phyloP scores from a whole-genome alignment of 176 grass and related monocot species.

The Echinochloa phyllopogon region DNA sequence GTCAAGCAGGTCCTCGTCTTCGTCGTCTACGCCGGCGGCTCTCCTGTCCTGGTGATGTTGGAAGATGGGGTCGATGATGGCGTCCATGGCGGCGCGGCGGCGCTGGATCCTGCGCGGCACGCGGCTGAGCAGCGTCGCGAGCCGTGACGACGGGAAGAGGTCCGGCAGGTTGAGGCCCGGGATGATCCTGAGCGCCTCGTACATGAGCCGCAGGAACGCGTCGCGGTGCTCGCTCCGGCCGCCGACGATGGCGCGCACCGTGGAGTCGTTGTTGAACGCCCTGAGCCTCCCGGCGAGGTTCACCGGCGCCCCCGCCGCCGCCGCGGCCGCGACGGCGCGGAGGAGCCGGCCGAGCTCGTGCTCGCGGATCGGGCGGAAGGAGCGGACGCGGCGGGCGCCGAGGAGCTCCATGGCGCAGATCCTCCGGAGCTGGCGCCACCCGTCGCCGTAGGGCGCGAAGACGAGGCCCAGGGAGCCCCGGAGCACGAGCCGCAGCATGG shows the following conservation, averaged over 20 bases:
- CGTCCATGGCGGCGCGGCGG: slow-evolving; percentile 14
- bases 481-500: slow-evolving; percentile 26
- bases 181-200: slow-evolving; percentile 40
- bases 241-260: slow-evolving; percentile 55
- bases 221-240: slow-evolving; percentile 44
- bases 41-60: slow-evolving; percentile 38
- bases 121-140: slow-evolving; percentile 45
- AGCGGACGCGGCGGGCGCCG: slow-evolving; percentile 28
- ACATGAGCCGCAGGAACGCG: slow-evolving; percentile 29
- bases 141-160: slow-evolving; percentile 62
- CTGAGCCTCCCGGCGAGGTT: slow-evolving; percentile 4
- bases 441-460: slow-evolving; percentile 59
- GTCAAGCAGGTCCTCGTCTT: slow-evolving; percentile 44
- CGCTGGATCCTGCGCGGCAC: slow-evolving; percentile 1
- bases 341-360: slow-evolving; percentile 41
- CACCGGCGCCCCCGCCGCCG: neutral
- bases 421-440: slow-evolving; percentile 61
- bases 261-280: slow-evolving; percentile 26
- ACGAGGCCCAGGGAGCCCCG: slow-evolving; percentile 42
- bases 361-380: slow-evolving; percentile 37
- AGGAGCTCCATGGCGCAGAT: slow-evolving; percentile 33
- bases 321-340: neutral
- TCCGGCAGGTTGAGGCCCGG: slow-evolving; percentile 59
- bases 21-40: neutral
- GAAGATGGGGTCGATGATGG: slow-evolving; percentile 36